Evolutionary conservation across 2,329 filamentous ascomycete genomes (phyloP).

Genomic region (Elsinoe necatrix): DNA sequence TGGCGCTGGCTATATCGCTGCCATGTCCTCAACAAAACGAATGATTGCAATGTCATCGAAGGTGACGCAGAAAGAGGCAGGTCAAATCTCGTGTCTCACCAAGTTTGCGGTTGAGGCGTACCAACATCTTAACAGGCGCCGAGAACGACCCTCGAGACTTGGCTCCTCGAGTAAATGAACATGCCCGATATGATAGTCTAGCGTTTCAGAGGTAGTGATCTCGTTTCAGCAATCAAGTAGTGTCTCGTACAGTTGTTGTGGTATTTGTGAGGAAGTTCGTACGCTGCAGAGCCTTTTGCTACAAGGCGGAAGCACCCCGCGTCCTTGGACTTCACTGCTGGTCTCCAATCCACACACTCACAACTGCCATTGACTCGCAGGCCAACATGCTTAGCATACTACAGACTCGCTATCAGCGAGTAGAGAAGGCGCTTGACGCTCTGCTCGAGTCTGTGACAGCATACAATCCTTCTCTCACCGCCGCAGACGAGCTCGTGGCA

Average conservation of each 20-base stretch:
- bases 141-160: not conserved
- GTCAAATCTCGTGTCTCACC: not conserved
- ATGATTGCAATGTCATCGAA: too few relatives aligned
- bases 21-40: too few relatives aligned
- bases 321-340: not conserved
- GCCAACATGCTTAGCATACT: conserved; percentile 35
- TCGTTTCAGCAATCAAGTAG: too few relatives aligned
- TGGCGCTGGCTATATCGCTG: too few relatives aligned
- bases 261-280: not conserved
- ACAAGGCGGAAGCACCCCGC: not conserved
- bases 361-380: not conserved
- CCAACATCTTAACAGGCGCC: not conserved
- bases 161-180: not conserved
- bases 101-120: not conserved
- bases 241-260: too few relatives aligned
- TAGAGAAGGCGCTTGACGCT: conserved; percentile 48
- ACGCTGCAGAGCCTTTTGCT: not conserved
- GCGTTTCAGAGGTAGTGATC: too few relatives aligned
- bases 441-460: conserved; percentile 74
- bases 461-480: conserved; percentile 64
- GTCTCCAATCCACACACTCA: not conserved
- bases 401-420: conserved; percentile 37
- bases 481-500: conserved; percentile 59
- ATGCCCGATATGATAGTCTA: not conserved
- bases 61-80: not conserved